phyloP scores from a whole-genome alignment of 306 rosid genomes.

The Comarum palustre region DNA sequence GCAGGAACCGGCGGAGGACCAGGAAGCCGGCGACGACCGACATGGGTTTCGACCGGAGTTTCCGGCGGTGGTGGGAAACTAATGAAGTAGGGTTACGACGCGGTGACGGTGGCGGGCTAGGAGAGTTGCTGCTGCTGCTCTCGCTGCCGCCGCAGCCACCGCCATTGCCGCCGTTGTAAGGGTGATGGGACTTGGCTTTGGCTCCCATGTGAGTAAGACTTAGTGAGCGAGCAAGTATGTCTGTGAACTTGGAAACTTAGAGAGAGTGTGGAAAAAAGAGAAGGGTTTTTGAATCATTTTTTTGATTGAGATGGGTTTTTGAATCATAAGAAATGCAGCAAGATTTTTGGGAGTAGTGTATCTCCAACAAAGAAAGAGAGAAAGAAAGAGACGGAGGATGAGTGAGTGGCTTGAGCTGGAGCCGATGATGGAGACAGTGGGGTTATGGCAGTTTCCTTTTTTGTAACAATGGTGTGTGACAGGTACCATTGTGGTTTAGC shows the following conservation, averaged over 20 bases:
- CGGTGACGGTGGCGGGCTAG: slow-evolving; percentile 87
- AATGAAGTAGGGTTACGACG: slow-evolving; percentile 38
- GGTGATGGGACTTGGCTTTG: slow-evolving; percentile 56
- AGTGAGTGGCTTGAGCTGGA: slow-evolving; percentile 10
- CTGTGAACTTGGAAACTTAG: background rate
- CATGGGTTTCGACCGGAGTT: slow-evolving; percentile 49
- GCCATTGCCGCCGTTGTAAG: slow-evolving; percentile 30
- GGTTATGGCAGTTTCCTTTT: background rate
- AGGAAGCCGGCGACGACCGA: slow-evolving; percentile 46
- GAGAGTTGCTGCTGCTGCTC: slow-evolving; percentile 58
- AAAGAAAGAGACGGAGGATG: slow-evolving; percentile 1
- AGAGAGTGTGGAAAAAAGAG: background rate
- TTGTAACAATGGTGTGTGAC: background rate
- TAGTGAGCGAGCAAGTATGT: background rate
- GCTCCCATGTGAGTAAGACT: slow-evolving; percentile 25
- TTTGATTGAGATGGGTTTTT: background rate
- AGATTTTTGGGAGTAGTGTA: background rate
- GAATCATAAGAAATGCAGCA: slow-evolving; percentile 1
- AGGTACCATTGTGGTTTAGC: background rate
- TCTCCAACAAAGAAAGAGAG: background rate
- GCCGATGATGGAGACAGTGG: slow-evolving; percentile 24
- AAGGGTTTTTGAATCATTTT: background rate
- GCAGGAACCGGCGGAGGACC: slow-evolving; percentile 59
- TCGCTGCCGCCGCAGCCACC: slow-evolving; percentile 43
- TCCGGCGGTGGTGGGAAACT: slow-evolving; percentile 48